Base-by-base conservation (phyloP, 352 stramenopile genomes). In the Albugo laibachii region DNA sequence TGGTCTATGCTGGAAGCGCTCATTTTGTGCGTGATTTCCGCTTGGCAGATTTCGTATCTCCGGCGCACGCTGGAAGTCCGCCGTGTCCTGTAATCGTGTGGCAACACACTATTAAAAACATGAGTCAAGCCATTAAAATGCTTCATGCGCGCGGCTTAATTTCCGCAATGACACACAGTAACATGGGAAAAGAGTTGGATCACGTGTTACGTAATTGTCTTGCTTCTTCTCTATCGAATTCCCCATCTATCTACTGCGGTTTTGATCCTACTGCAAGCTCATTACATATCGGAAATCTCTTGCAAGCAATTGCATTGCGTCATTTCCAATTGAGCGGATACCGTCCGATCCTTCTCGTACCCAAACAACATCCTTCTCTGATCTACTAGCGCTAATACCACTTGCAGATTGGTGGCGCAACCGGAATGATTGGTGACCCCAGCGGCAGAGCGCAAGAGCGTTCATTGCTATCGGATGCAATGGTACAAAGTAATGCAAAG, bases 401-500 rank as follows among this genome's bases (percentile, higher is more conserved):
- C 20, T 5, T 18, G 34, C 35, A 77, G 63, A 57, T 85, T 34
- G 74, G 75, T 11, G 84, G 84, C 36, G 83, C 82, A 35, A 96
- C 85, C 8, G 85, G 83, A 10, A 78, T 92, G 65, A 95, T 99
- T 27, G 96, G 96, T 34, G 96, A 99, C 66, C 96, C 96, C 16
- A 98, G 93, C 43, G 94, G 94, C 50, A 98, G 98, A 66, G 94
- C 95, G 44, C 92, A 98, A 64, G 88, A 95, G 57, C 83, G 96
- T 38, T 69, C 95, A 47, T 62, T 99, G 60, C 65, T 99, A 36
- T 89, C 84, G 15, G 87, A 97, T 48, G 86, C 95, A 13, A 69
- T 73, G 21, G 95, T 99, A 58, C 54, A 70, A 49, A 56, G 62
- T 41, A 97, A 97, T 60, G 83, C 83, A 15, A 59, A 69, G 21